Evolutionary conservation across 129 eudicot genomes (phyloP).

Genomic region (Chrysanthemum seticuspe): DNA sequence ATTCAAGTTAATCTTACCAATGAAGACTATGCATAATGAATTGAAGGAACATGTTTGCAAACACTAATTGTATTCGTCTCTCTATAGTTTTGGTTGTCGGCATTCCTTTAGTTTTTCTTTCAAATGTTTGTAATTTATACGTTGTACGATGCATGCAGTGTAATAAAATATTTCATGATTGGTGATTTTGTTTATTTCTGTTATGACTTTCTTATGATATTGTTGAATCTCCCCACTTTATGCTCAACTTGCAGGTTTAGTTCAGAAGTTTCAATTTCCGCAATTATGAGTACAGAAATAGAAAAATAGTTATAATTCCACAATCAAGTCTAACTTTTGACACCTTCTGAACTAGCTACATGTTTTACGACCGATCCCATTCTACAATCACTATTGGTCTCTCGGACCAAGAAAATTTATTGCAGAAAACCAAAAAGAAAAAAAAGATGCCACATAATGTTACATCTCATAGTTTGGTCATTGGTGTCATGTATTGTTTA

Average conservation of each 20-base stretch:
- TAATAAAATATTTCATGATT: background rate
- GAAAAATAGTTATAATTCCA: too few relatives aligned
- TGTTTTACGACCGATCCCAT: background rate
- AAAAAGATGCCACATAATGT: conserved; percentile 5
- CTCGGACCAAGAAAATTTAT: background rate
- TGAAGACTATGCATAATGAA: background rate
- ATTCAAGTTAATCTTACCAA: conserved; percentile 1
- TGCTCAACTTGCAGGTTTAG: too few relatives aligned
- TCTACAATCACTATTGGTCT: background rate
- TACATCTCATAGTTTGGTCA: background rate
- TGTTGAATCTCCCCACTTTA: background rate
- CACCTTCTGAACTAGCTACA: conserved; percentile 6
- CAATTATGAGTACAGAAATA: too few relatives aligned
- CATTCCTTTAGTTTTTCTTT: conserved; percentile 10
- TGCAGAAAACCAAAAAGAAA: background rate
- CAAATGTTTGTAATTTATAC: conserved; percentile 6
- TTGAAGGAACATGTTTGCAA: conserved; percentile 19
- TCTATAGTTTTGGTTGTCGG: background rate
- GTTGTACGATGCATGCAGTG: conserved; percentile 17
- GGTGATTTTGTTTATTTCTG: background rate
- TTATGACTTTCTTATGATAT: background rate
- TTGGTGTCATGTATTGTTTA: background rate
- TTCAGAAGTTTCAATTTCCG: too few relatives aligned
- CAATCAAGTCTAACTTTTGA: conserved; percentile 2
- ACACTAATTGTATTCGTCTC: background rate